phyloP scores from a whole-genome alignment of 2,329 filamentous ascomycete genomes.

The Alternaria arborescens region DNA sequence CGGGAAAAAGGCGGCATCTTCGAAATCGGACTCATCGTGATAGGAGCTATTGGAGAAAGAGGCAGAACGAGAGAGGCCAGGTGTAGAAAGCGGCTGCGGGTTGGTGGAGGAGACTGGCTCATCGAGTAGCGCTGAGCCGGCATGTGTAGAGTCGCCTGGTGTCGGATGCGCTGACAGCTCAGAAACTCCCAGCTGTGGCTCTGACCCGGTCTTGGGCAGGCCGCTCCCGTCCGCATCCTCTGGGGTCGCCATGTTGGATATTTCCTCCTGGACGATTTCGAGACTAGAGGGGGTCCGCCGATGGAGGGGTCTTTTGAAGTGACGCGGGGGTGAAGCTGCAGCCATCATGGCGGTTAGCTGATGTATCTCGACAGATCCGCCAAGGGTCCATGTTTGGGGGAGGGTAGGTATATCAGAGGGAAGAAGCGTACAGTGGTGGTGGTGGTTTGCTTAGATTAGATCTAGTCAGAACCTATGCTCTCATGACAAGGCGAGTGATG shows the following conservation, averaged over 20 bases:
- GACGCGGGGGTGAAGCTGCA: constrained; percentile 40
- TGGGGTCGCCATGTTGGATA: constrained; percentile 39
- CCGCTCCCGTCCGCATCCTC: constrained; percentile 21
- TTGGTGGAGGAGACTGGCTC: constrained; percentile 58
- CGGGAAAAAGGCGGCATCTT: constrained; percentile 68
- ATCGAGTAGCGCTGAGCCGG: constrained; percentile 41
- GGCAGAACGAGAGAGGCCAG: constrained; percentile 72
- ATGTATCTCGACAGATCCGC: constrained; percentile 9
- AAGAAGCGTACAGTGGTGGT: constrained; percentile 31
- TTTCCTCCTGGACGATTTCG: constrained; percentile 42
- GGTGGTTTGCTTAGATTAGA: constrained; percentile 18
- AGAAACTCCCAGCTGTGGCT: constrained; percentile 44
- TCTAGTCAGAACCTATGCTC: constrained; percentile 29
- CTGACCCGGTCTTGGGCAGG: constrained; percentile 36
- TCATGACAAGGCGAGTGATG: constrained; percentile 39
- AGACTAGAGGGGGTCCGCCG: constrained; percentile 43
- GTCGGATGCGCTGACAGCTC: constrained; percentile 32
- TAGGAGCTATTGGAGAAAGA: constrained; percentile 90
- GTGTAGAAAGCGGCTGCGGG: constrained; percentile 57
- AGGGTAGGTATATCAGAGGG: constrained; percentile 10
- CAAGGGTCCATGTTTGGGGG: constrained; percentile 16
- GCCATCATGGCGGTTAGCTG: constrained; percentile 44
- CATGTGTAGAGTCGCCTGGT: constrained; percentile 38
- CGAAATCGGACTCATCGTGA: constrained; percentile 84
- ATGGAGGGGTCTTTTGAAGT: constrained; percentile 33